Conservation (phyloP, 768 basidiomycete species). For the Naganishia kalamii region DNA sequence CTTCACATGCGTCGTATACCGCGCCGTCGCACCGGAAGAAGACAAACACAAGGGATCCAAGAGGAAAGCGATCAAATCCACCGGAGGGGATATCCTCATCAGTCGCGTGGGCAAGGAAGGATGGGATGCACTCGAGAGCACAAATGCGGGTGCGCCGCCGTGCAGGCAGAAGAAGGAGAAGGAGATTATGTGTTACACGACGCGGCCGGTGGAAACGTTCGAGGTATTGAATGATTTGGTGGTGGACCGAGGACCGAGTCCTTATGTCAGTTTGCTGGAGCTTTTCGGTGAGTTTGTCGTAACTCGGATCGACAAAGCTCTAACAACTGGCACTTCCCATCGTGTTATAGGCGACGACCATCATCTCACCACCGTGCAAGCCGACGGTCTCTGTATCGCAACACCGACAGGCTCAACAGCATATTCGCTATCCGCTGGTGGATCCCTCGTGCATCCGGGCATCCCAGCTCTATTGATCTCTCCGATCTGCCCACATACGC, state of each 20-base stretch:
- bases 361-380: constrained; percentile 98
- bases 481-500: constrained; percentile 95
- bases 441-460: constrained; percentile 94
- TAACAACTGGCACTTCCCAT: too few relatives aligned
- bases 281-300: constrained; percentile 91
- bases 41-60: constrained; percentile 51
- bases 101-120: constrained; percentile 80
- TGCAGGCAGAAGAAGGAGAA: constrained; percentile 64
- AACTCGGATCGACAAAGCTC: too few relatives aligned
- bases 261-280: constrained; percentile 90
- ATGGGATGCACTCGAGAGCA: constrained; percentile 90
- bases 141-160: constrained; percentile 1
- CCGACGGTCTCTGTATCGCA: constrained; percentile 86
- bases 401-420: constrained; percentile 98
- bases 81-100: constrained; percentile 94
- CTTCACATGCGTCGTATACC: constrained; percentile 97
- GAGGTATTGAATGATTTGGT: constrained; percentile 96
- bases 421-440: constrained; percentile 96
- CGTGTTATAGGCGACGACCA: constrained; percentile 96
- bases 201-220: constrained; percentile 88
- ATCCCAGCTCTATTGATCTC: constrained; percentile 94
- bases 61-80: constrained; percentile 79
- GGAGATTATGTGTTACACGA: constrained; percentile 97
- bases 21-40: constrained; percentile 71
- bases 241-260: constrained; percentile 95